Base-by-base conservation (phyloP, 108 stramenopile species). In the Nitzschia sp. region DNA sequence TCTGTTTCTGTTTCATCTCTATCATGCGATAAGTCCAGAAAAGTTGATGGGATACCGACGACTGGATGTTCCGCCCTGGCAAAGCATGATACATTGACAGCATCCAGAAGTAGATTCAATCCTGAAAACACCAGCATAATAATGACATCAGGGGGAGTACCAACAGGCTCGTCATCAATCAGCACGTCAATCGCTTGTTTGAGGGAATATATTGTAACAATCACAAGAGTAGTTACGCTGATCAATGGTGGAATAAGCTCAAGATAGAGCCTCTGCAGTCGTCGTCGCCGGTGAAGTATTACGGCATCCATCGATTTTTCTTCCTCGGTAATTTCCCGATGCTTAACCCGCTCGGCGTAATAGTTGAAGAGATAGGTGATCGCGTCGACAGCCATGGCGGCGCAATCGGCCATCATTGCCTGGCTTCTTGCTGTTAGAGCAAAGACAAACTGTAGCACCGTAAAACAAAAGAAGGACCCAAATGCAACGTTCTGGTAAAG, bases 31-130 rank as follows among this genome's bases (percentile, higher is more conserved):
- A 9, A 13, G 38, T 41, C 38, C 38, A 41, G 21, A 19, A 50
- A 50, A 50, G 9, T 22, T 4, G 48, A 50, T 19, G 48, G 56
- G 44, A 45, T 50, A n/a, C 44, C 69, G 17, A 23, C 21, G 41
- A 34, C 69, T 26, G 66, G 58, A 67, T 58, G 67, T 31, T 76
- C 66, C 29, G 67, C 19, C 38, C 61, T 81, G 23, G 87, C 87
- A 73, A 90, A 93, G 62, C 86, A 92, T 1, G 68, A 72, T 8
- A 90, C 89, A 69, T 93, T 93, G 48, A 93, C 57, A 38, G 83
- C 63, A 70, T 93, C 92, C 50, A 93, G 45, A 35, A 75, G 35
- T 62, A 93, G 56, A 57, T 93, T 93, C 27, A 81, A 44, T n/a
- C 47, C 69, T 9, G 80, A 80, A 58, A 93, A 93, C 6, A 81